Base-by-base conservation (phyloP, 108 stramenopile species). In the Aureococcus anophagefferens region DNA sequence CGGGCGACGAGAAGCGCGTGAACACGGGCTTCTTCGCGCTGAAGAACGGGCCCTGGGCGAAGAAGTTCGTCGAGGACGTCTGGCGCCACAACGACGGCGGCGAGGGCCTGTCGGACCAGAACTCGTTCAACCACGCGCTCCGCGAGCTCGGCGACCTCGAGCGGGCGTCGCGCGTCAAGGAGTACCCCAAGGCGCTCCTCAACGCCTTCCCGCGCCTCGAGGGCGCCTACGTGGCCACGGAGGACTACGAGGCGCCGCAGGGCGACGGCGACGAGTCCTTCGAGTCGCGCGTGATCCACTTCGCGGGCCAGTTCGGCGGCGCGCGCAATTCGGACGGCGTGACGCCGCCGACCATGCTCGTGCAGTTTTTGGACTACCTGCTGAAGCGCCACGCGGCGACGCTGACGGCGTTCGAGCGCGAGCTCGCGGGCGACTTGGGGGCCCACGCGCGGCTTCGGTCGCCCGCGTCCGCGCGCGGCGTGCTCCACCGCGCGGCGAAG, bases 21-120 rank as follows among this genome's bases (percentile, higher is more conserved):
- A 59, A 59, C 51, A 59, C 51, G 3, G 51, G 51, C 51, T 59
- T 59, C 51, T 59, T 59, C 51, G 51, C 51, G 51, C 51, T 59
- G 21, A 3, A 11, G 51, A 25, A 25, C 51, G 25, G 7, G 51
- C 51, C 17, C 17, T 59, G 51, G 51, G 13, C 21, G 21, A 18
- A 1, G 21, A 11, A 16, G 21, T 59, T 59, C 25, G 7, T 59
- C 7, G 51, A 59, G 25, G 7, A 25, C 0, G 51, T 59, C 51
- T 59, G 51, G 51, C 1, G 7, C 21, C 7, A 59, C 51, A 59
- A 59, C 25, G 51, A 59, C 25, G 25, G 51, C 1, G 51, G 51
- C 51, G 51, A 59, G 13, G 51, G 51, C 7, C 13, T 59, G 51
- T 59, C 51, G 21, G 51, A 59, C 25, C 51, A 59, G 25, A 18